Evolutionary conservation across 805 yeast species (phyloP).

Genomic region (Ogataea degrootiae): DNA sequence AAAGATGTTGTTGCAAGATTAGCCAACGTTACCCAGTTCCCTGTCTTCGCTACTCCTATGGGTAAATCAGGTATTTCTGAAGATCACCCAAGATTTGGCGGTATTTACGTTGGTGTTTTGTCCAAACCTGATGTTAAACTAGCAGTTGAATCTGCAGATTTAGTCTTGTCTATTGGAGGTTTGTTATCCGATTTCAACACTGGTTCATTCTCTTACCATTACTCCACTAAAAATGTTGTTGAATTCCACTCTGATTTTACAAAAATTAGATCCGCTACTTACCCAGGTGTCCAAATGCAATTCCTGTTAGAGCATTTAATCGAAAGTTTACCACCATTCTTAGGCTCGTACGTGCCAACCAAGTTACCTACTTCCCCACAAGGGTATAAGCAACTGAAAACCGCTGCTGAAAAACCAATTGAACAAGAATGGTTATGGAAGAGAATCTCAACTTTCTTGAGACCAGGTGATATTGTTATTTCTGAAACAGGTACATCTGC

Average conservation of each 20-base stretch:
- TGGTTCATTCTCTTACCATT: slow-evolving; percentile 70
- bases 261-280: slow-evolving; percentile 59
- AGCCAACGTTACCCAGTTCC: slow-evolving; percentile 65
- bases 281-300: slow-evolving; percentile 70
- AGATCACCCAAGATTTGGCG: slow-evolving; percentile 66
- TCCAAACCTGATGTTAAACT: slow-evolving; percentile 64
- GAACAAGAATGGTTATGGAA: slow-evolving; percentile 64
- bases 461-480: slow-evolving; percentile 56
- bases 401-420: slow-evolving; percentile 19
- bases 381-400: slow-evolving; percentile 19
- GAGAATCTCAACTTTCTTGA: slow-evolving; percentile 51
- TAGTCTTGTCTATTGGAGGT: slow-evolving; percentile 70
- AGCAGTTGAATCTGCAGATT: slow-evolving; percentile 64
- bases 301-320: slow-evolving; percentile 38
- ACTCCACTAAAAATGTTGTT: slow-evolving; percentile 62
- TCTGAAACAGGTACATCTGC: slow-evolving; percentile 68
- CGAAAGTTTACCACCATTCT: slow-evolving; percentile 18
- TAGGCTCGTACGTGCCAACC: slow-evolving; percentile 38
- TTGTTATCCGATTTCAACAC: slow-evolving; percentile 79
- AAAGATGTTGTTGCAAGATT: slow-evolving; percentile 54
- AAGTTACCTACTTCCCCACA: slow-evolving; percentile 44
- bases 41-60: slow-evolving; percentile 77
- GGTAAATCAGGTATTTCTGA: slow-evolving; percentile 75
- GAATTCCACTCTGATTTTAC: slow-evolving; percentile 70
- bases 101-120: slow-evolving; percentile 73